Percentiles rank a stretch among this genome's conserved stretches.
Evolutionary conservation across 495 filamentous ascomycete genomes (phyloP).

Genomic region (Cetradonia linearis): DNA sequence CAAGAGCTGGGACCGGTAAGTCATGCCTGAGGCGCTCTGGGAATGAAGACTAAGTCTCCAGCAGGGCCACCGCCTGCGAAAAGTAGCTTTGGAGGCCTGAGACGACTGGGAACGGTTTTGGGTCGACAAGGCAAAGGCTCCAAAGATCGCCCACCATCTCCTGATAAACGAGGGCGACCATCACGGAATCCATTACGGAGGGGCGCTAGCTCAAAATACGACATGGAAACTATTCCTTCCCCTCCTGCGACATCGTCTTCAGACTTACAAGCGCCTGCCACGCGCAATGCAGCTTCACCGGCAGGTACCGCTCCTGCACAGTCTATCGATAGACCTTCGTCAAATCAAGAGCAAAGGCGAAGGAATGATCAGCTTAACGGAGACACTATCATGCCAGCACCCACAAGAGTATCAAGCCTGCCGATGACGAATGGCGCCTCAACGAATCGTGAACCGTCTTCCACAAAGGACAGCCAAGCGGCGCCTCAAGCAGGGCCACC

Average conservation of each 20-base stretch:
- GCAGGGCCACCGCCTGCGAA: slow-evolving; percentile 34
- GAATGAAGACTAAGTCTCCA: slow-evolving; percentile 20
- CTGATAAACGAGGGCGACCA: slow-evolving; percentile 36
- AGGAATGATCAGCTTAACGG: slow-evolving; percentile 25
- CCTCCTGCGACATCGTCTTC: slow-evolving; percentile 23
- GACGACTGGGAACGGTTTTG: slow-evolving; percentile 73
- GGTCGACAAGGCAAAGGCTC: slow-evolving; percentile 43
- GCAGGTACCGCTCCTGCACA: slow-evolving; percentile 1
- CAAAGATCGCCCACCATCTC: slow-evolving; percentile 33
- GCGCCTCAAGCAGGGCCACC: slow-evolving; percentile 23
- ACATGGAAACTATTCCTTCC: slow-evolving; percentile 28
- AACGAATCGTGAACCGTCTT: slow-evolving; percentile 17
- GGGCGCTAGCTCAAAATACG: slow-evolving; percentile 21
- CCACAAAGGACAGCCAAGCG: slow-evolving; percentile 28
- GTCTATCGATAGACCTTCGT: slow-evolving; percentile 12
- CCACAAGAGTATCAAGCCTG: slow-evolving; percentile 24
- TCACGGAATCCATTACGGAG: slow-evolving; percentile 25
- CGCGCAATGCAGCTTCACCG: slow-evolving; percentile 10
- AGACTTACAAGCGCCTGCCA: slow-evolving; percentile 19
- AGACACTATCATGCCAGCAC: slow-evolving; percentile 23
- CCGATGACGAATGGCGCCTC: slow-evolving; percentile 29
- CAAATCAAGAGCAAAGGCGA: slow-evolving; percentile 23
- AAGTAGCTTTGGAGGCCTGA: slow-evolving; percentile 36
- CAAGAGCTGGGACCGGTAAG: slow-evolving; percentile 14
- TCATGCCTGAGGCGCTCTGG: slow-evolving; percentile 18